Base-by-base conservation (phyloP, 495 filamentous ascomycete genomes). In the Annulohypoxylon nitens region DNA sequence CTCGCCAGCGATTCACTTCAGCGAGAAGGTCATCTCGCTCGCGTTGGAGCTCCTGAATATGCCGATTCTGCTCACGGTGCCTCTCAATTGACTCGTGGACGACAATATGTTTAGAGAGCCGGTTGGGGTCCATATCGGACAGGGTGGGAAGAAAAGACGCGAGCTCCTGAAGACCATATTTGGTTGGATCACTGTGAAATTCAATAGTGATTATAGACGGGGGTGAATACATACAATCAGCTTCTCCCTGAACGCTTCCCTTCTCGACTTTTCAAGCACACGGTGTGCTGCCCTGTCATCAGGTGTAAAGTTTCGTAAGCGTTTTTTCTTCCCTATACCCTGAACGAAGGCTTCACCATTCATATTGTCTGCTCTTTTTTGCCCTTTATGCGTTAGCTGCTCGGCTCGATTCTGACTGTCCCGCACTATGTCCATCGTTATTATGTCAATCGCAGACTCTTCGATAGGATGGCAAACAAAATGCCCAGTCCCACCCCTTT, bases 251-350 rank as follows among this genome's bases (percentile, higher is more conserved):
- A 77, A 75, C 3, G 71, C 75, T 67, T 77, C 75, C 34, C 75
- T 74, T 48, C 75, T 64, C 16, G 68, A 69, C 63, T 67, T 67
- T 26, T 77, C 75, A 30, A 77, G 67, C 8, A 73, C 68, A 26
- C 75, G 75, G 48, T 77, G 75, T n/a, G 71, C 71, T 37, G 75
- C 75, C 20, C 75, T 74, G 61, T 77, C 75, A 34, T 68, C 58
- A 4, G 71, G 62, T 8, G 75, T 76, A 55, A 77, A 77, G 63
- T 76, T 76, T 12, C 75, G 73, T 18, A 75, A 50, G 34, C 75
- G 67, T 59, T 77, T 77, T 61, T 60, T 75, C 66, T 65, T 69
- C 61, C 57, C 57, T 45, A 61, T 58, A 39, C 55, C 41, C n/a
- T 41, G 55, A 39, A 9, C 3, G 14, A 8, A 11, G 37, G 39